phyloP scores from a whole-genome alignment of 129 eudicot species.

The Flaveria brownii region DNA sequence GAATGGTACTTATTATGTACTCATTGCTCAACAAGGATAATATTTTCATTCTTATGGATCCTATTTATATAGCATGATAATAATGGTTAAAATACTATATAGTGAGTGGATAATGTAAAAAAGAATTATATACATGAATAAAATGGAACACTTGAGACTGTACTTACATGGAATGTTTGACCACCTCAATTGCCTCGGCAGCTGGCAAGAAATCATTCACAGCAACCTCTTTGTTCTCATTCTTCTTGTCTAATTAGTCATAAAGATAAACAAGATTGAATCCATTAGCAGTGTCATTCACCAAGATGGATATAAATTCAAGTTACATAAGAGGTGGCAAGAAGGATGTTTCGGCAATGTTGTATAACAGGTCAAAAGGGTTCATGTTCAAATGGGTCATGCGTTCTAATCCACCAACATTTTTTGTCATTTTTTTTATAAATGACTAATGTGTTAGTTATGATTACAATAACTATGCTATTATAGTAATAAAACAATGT shows the following conservation, averaged over 20 bases:
- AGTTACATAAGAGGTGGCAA: constrained; percentile 1
- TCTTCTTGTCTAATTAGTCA: constrained; percentile 72
- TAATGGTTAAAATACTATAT: background rate
- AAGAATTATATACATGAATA: background rate
- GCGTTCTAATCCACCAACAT: background rate
- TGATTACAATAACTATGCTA: background rate
- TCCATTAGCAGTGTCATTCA: background rate
- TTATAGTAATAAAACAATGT: background rate
- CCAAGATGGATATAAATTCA: background rate
- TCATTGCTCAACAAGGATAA: background rate
- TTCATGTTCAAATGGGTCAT: background rate
- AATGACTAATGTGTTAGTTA: background rate
- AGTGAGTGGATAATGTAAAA: background rate
- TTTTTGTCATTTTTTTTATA: background rate
- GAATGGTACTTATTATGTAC: background rate
- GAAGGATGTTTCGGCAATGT: background rate
- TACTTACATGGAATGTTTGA: constrained; percentile 88
- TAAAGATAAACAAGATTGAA: constrained; percentile 31
- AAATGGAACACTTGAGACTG: constrained; percentile 3
- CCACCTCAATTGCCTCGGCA: constrained; percentile 68
- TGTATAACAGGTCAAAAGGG: background rate
- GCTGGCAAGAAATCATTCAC: constrained; percentile 90
- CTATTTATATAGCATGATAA: background rate
- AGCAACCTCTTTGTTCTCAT: constrained; percentile 97
- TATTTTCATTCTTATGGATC: too few relatives aligned